Evolutionary conservation across 768 basidiomycete species (phyloP), one percentile per base, ranked within the genome.

Genomic region (Crepidotus variabilis): DNA sequence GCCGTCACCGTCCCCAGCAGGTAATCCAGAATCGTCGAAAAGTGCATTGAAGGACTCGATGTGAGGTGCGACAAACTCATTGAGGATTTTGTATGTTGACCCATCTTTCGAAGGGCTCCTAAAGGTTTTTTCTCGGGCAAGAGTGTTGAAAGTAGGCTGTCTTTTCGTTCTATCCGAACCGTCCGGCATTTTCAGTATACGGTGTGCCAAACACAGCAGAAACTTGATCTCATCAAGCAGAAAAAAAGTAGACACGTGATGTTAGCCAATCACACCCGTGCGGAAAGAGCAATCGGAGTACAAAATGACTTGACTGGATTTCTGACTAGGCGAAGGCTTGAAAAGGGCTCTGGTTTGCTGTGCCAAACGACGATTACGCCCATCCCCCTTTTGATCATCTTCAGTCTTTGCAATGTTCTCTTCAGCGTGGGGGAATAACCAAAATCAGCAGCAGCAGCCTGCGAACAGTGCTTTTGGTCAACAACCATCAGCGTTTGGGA

Each of bases 11-110:
- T 87, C 86, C 9, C 88, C 87, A 47, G 78, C 67, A 56, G 87
- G 84, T 54, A 90, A 69, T n/a, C 89, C 89, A 52, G 89, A 87
- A 69, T 96, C 94, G 65, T 98, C 95, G 69, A 98, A 95, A 23
- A 99, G 81, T 14, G 93, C 87, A 71, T 98, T 96, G 80, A 99
- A 98, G 36, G 92, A 94, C 70, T 98, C 90, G 59, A 98, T 84
- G 69, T 98, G 95, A 6, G 97, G 96, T 21, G 84, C 76, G 53
- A 98, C 93, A 64, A 98, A 92, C 72, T 96, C 92, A 63, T 97
- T 92, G 58, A 98, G 78, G 52, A 90, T 90, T 18, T 85, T 84
- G 61, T 91, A 84, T 11, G 86, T 84, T 21, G 89, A 81, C 20
- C 82, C 83, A 43, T 82, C 72, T 61, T 79, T 78, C 23, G 88